Conservation (phyloP, 1,139 yeast genomes). For the Nakaseomyces kungkrabaensis region DNA sequence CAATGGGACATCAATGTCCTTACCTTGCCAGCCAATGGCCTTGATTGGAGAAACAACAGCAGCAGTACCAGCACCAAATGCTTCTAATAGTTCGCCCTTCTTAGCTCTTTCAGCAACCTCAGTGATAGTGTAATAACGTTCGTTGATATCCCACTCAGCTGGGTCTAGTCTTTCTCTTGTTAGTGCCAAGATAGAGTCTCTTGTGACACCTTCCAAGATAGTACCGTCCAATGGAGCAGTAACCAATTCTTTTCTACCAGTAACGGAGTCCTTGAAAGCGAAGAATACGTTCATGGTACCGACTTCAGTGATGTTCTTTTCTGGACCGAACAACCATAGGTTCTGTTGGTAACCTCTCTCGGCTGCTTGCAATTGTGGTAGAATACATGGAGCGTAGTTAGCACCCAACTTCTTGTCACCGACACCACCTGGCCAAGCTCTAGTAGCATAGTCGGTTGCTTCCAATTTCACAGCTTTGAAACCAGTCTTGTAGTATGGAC, state of each 20-base stretch:
- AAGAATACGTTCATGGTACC: constrained; percentile 94
- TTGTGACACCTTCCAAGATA: constrained; percentile 88
- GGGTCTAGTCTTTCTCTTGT: constrained; percentile 64
- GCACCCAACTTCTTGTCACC: constrained; percentile 95
- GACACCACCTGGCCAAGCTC: constrained; percentile 99
- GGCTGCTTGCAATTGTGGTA: constrained; percentile 83
- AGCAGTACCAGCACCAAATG: constrained; percentile 94
- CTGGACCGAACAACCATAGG: constrained; percentile 89
- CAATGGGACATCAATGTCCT: constrained; percentile 64
- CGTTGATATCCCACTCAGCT: constrained; percentile 66
- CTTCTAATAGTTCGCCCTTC: constrained; percentile 78
- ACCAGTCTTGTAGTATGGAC: constrained; percentile 79
- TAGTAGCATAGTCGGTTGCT: constrained; percentile 86
- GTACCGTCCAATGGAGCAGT: constrained; percentile 96
- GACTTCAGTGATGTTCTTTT: constrained; percentile 82
- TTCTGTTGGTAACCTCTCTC: constrained; percentile 83
- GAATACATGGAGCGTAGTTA: constrained; percentile 87
- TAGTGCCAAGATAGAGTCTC: constrained; percentile 72
- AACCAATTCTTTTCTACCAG: constrained; percentile 80
- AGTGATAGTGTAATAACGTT: constrained; percentile 67
- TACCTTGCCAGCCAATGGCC: constrained; percentile 68
- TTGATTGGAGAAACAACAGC: constrained; percentile 90
- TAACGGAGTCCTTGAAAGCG: constrained; percentile 55
- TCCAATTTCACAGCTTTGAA: constrained; percentile 87
- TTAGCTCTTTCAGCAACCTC: constrained; percentile 70